Evolutionary conservation across 1,284 basidiomycete genomes (phyloP).

Genomic region (Schizophyllum amplum): DNA sequence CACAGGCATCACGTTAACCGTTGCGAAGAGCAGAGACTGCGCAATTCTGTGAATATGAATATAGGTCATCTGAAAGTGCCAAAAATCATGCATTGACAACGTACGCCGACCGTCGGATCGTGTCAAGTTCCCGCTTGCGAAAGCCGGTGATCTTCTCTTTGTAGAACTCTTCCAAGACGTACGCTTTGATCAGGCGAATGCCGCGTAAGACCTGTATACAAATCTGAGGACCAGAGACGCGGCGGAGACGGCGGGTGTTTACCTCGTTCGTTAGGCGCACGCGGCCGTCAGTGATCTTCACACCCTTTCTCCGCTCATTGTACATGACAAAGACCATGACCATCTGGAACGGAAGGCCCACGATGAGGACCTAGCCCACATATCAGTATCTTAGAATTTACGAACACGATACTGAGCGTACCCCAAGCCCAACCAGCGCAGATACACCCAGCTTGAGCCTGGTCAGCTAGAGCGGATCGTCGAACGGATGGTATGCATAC

Average conservation of each 20-base stretch:
- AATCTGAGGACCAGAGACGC: neutral
- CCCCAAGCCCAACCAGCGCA: constrained; percentile 63
- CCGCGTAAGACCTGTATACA: constrained; percentile 46
- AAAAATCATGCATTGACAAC: constrained; percentile 14
- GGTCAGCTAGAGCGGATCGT: constrained; percentile 2
- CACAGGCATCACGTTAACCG: constrained; percentile 56
- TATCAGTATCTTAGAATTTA: too few species aligned
- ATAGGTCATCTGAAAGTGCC: neutral
- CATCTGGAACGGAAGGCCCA: constrained; percentile 58
- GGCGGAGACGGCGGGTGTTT: neutral
- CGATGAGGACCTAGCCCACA: constrained; percentile 43
- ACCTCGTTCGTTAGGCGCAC: constrained; percentile 59
- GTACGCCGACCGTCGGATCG: constrained; percentile 42
- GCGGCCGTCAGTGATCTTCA: constrained; percentile 66
- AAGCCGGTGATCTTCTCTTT: constrained; percentile 40
- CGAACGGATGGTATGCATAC: constrained; percentile 21
- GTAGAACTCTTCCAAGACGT: constrained; percentile 62
- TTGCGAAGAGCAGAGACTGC: constrained; percentile 46
- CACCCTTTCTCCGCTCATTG: constrained; percentile 51
- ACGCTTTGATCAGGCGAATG: constrained; percentile 54
- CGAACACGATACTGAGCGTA: too few species aligned
- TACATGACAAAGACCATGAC: constrained; percentile 61
- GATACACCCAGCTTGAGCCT: constrained; percentile 51
- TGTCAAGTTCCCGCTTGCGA: constrained; percentile 43
- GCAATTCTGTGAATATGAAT: constrained; percentile 29